phyloP scores from a whole-genome alignment of 768 basidiomycete genomes.

The Hemileccinum impolitum region DNA sequence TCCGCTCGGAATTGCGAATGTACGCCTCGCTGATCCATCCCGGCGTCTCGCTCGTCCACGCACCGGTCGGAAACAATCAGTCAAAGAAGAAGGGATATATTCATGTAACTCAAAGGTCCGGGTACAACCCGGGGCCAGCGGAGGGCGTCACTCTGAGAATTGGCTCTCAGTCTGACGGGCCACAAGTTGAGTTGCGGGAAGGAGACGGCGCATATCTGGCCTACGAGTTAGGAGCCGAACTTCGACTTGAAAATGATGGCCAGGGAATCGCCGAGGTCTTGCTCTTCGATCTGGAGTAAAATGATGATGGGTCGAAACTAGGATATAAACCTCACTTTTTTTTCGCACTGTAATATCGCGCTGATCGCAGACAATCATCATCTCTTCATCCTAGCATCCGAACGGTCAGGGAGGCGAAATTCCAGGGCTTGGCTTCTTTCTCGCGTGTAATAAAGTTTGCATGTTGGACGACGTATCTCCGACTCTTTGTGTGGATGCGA shows the following conservation, averaged over 20 bases:
- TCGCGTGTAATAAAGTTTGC: not conserved
- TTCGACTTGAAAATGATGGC: slow-evolving; percentile 61
- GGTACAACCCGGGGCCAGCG: slow-evolving; percentile 62
- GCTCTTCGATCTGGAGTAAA: slow-evolving; percentile 70
- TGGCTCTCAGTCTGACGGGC: slow-evolving; percentile 35
- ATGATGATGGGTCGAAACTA: too few species aligned
- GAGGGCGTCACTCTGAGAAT: slow-evolving; percentile 60
- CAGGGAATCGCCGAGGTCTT: slow-evolving; percentile 68
- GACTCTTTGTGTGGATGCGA: not conserved
- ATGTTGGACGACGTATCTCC: not conserved
- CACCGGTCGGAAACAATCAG: slow-evolving; percentile 38
- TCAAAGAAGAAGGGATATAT: slow-evolving; percentile 64
- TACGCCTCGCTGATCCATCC: slow-evolving; percentile 73
- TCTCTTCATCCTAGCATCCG: slow-evolving; percentile 5
- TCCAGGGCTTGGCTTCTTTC: not conserved
- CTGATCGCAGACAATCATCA: slow-evolving; percentile 2
- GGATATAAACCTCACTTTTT: not conserved
- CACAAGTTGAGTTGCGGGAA: slow-evolving; percentile 61
- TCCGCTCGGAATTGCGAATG: slow-evolving; percentile 63
- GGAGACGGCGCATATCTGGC: slow-evolving; percentile 84
- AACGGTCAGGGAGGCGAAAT: not conserved
- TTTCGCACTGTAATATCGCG: slow-evolving; percentile 3
- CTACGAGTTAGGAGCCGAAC: slow-evolving; percentile 33
- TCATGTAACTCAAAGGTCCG: slow-evolving; percentile 82
- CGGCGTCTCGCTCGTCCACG: slow-evolving; percentile 50